phyloP scores from a whole-genome alignment of 768 basidiomycete species.

The Amanita molliuscula region DNA sequence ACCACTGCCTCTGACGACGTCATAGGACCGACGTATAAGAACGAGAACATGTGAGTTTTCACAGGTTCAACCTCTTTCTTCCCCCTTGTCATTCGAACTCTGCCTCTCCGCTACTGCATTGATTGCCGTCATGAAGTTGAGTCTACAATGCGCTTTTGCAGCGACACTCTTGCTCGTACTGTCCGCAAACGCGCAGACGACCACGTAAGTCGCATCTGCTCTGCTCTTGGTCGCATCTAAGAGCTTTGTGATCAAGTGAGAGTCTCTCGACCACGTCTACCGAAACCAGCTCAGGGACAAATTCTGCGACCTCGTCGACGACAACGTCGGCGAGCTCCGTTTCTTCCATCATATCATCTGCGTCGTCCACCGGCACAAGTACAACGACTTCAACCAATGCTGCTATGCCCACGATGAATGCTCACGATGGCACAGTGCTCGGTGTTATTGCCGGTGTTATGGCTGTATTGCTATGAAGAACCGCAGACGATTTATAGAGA shows the following conservation, averaged over 20 bases:
- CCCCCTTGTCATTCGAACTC: not conserved
- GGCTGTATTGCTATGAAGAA: conserved; percentile 4
- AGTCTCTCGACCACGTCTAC: not conserved
- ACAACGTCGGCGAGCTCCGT: not conserved
- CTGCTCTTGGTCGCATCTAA: not conserved
- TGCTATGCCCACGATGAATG: conserved; percentile 6
- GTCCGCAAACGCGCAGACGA: not conserved
- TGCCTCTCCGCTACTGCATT: not conserved
- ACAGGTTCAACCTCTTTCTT: not conserved
- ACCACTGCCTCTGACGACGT: not conserved
- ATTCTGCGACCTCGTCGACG: conserved; percentile 1
- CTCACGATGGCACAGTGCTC: conserved; percentile 3
- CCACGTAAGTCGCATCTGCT: not conserved
- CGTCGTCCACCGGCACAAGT: not conserved
- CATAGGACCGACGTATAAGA: not conserved
- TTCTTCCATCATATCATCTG: conserved; percentile 2
- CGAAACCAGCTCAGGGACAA: not conserved
- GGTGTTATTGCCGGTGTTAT: conserved; percentile 7
- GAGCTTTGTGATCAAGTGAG: not conserved
- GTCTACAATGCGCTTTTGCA: not conserved
- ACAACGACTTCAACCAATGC: conserved; percentile 1
- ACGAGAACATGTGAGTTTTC: not conserved
- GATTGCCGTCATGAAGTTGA: conserved; percentile 4
- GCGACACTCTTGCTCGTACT: not conserved
- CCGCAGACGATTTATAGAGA: too few relatives aligned